Evolutionary conservation across 192 early-diverging fungal species (phyloP), one percentile per base, ranked within the genome.

Genomic region (Coemansia sp.): DNA sequence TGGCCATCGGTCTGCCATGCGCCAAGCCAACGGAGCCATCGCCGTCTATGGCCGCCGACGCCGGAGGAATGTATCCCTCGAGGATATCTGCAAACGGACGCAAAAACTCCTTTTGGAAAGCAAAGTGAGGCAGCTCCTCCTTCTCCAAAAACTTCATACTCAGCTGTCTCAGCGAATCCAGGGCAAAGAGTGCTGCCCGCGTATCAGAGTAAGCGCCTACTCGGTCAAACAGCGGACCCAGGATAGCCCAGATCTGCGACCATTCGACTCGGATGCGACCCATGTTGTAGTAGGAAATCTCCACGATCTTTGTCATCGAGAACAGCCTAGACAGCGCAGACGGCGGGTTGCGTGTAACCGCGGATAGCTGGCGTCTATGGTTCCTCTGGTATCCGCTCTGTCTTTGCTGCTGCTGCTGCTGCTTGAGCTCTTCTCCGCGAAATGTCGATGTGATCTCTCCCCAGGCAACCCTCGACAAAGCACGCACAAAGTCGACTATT

Each of bases 211-310:
- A 88, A 42, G 88, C 89, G 5, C 90, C 94, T 18, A 94, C 91
- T 24, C 83, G 85, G 69, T 96, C 91, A 68, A 95, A 95, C 65
- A 95, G 88, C 39, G 88, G 86, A 0, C 89, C 89, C 18, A 91
- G 72, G 13, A 89, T 88, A 0, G 84, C 82, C 94, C 95, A 97
- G 47, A 95, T 86, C 69, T 95, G 90, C 25, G 89, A 89, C 94
- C 95, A 98, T 74, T 95, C 93, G 67, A 92, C 88, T 55, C 95
- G 85, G 68, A 98, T 98, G 61, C 95, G 90, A 36, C 83, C 84
- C 93, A 98, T 95, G 73, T 98, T 98, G 82, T 98, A 98, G 78
- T 98, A 92, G 1, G 92, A 87, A 54, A 98, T 93, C 68, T 98
- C 95, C 1, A 98, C 95, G 55, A 98, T 84, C 65, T 95, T 95